Evolutionary conservation across 441 rosid species (phyloP).

Genomic region (Populus hybrid): DNA sequence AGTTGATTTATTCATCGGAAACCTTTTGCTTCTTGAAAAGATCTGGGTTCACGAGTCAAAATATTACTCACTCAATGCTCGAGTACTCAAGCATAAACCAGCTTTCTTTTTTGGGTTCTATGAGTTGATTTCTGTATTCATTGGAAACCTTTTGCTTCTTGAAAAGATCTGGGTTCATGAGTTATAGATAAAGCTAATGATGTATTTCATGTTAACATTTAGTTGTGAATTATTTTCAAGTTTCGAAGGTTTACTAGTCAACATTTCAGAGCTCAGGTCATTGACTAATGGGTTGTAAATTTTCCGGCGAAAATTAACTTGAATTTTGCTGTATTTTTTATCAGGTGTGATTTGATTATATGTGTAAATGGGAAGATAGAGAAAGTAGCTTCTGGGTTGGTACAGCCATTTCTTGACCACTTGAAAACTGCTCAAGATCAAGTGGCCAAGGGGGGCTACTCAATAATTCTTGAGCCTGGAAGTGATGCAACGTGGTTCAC

Average conservation of each 20-base stretch:
- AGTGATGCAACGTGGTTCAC: constrained; percentile 77
- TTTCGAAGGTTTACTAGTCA: neutral
- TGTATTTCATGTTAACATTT: neutral
- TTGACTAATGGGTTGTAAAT: constrained; percentile 9
- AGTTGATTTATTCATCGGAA: neutral
- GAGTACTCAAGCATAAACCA: neutral
- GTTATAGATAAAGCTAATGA: neutral
- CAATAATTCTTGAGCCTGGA: constrained; percentile 64
- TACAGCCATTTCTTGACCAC: constrained; percentile 88
- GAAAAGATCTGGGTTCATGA: constrained; percentile 12
- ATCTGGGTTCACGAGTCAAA: constrained; percentile 5
- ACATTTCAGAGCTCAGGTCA: neutral
- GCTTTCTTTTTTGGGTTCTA: neutral
- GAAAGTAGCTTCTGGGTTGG: constrained; percentile 89
- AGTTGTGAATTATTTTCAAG: neutral
- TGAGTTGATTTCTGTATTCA: neutral
- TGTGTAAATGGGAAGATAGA: constrained; percentile 72
- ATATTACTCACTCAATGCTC: neutral
- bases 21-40: constrained; percentile 8
- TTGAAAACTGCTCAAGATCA: constrained; percentile 86
- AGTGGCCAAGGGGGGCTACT: constrained; percentile 86
- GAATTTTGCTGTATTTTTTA: neutral
- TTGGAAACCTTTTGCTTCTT: constrained; percentile 4
- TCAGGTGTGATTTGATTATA: constrained; percentile 90
- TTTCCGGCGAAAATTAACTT: constrained; percentile 5